These are phyloP conservation scores for Leishmania mexicana DNA, from an alignment of 208 protist genomes.

Conservation along the genomic window DNA sequence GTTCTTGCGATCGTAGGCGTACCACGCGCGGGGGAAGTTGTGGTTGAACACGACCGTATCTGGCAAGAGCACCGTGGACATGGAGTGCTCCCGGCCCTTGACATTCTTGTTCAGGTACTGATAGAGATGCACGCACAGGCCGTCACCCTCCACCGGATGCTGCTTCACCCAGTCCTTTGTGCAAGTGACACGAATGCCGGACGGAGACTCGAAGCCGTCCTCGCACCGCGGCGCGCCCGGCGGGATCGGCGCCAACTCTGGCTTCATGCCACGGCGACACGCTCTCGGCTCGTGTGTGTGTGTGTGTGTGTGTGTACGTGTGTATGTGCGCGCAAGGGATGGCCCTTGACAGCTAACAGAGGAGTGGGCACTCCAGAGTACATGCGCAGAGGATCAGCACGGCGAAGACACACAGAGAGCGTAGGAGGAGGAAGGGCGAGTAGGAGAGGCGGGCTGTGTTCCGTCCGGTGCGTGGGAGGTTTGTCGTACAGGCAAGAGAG, in stretches of 20 bases:
- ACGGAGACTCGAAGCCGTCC: conserved; percentile 53
- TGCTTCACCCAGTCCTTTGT: conserved; percentile 75
- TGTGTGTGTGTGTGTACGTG: background rate
- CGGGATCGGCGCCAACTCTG: conserved; percentile 26
- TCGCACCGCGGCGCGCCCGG: conserved; percentile 51
- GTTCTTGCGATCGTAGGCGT: conserved; percentile 84
- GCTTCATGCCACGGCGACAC: conserved; percentile 6
- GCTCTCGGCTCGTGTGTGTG: background rate
- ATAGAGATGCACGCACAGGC: conserved; percentile 78
- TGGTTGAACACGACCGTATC: conserved; percentile 94
- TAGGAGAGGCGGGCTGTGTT: background rate
- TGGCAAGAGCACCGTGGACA: conserved; percentile 66
- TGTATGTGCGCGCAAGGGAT: conserved; percentile 3
- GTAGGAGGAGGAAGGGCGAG: background rate
- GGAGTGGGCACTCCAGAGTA: background rate
- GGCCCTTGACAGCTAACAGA: background rate
- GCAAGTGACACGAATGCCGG: conserved; percentile 72
- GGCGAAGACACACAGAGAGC: background rate
- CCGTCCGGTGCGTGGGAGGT: background rate
- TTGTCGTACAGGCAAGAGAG: background rate
- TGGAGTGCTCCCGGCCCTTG: conserved; percentile 72
- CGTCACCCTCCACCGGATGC: conserved; percentile 87
- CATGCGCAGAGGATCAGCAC: background rate
- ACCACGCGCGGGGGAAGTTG: conserved; percentile 94
- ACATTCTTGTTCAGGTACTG: conserved; percentile 87